Evolutionary conservation across 1,139 yeast genomes (phyloP), one percentile per base, ranked within the genome.

Genomic region (Chernovozyma aurita): DNA sequence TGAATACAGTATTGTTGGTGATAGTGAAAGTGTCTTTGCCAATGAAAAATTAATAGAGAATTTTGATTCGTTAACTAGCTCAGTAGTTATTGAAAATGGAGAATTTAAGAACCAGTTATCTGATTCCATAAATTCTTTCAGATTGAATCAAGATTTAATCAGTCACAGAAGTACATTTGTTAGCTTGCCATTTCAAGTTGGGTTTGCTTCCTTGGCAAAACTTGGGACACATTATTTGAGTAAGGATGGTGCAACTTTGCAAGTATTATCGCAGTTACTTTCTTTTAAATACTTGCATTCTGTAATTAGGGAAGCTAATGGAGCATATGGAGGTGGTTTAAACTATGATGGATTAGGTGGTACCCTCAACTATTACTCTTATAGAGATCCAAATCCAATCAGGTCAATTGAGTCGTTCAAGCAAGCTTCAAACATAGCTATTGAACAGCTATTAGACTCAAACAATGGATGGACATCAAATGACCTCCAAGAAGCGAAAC

Each of bases 321-420:
- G 98, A 37, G 98, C 98, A 0, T 92, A 92, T 53, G 98, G 98
- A 7, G 97, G 96, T 11, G 98, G 98, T 2, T 84, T 95, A 13
- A 67, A 76, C 14, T 90, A 80, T 55, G 86, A 83, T 52, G 90
- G 94, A 0, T 57, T 87, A 21, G 88, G 85, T 37, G 97, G 97
- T 0, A 55, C 81, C 2, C 75, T 90, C 49, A 76, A 85, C 35
- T 88, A 75, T 62, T 94, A 84, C 61, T 87, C 97, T 0, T 92
- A 92, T 63, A 75, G 98, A 49, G 98, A 92, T 59, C 98, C 98
- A 14, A 81, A 86, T 44, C 87, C 97, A 0, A 55, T 73, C 28
- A 76, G 77, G 44, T 83, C 96, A 3, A 59, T 87, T 13, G 62
- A 69, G 5, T 74, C 83, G 1, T 85, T 85, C 55, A 59, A 64